Evolutionary conservation across 306 rosid genomes (phyloP).

Genomic region (Albizia julibrissin): DNA sequence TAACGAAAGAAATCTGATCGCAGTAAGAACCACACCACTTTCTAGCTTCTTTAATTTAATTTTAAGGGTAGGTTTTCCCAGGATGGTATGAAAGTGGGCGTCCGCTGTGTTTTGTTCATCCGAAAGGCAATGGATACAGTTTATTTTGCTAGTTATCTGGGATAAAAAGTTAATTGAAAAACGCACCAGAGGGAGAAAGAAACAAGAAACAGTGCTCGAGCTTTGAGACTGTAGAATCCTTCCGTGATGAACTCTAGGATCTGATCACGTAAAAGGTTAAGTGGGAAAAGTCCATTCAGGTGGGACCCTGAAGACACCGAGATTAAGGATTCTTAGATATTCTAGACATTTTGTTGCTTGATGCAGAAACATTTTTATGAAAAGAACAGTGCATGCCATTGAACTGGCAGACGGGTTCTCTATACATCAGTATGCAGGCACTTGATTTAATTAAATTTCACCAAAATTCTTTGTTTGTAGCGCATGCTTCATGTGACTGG

Average conservation of each 20-base stretch:
- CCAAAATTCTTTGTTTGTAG: conserved; percentile 35
- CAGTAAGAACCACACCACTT: not conserved
- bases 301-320: conserved; percentile 43
- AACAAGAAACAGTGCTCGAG: not conserved
- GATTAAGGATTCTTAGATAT: not conserved
- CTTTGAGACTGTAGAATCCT: not conserved
- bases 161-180: not conserved
- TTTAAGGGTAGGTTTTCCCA: not conserved
- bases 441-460: conserved; percentile 23
- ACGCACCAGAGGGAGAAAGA: not conserved
- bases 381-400: conserved; percentile 2
- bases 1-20: not conserved
- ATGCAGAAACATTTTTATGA: conserved; percentile 7
- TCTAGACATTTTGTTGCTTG: not conserved
- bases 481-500: conserved; percentile 27
- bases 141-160: not conserved
- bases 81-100: conserved; percentile 21
- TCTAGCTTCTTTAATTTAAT: not conserved
- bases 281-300: conserved; percentile 22
- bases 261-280: conserved; percentile 14
- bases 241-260: conserved; percentile 42
- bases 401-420: conserved; percentile 1
- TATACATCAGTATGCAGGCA: not conserved
- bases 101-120: conserved; percentile 3
- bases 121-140: not conserved